Evolutionary conservation across 2,329 filamentous ascomycete species (phyloP).

Genomic region (Cytospora leucostoma): DNA sequence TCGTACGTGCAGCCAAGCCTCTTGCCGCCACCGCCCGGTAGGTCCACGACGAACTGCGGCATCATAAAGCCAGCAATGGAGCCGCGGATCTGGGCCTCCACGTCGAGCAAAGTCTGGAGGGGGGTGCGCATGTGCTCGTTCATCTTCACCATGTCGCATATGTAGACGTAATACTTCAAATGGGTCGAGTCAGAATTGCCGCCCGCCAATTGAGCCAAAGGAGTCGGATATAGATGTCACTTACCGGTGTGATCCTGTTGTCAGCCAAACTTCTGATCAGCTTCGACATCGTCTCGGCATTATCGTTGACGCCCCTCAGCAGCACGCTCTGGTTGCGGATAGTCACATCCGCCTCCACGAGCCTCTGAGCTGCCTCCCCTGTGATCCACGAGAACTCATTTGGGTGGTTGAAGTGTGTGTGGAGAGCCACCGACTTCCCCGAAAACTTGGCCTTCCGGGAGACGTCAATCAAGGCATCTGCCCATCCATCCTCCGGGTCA

Average conservation of each 20-base stretch:
- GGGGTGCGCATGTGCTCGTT: conserved; percentile 65
- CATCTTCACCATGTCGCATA: conserved; percentile 62
- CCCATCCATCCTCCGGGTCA: conserved; percentile 54
- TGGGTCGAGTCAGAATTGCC: neutral
- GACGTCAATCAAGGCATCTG: conserved; percentile 52
- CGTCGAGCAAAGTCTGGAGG: conserved; percentile 56
- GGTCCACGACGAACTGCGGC: conserved; percentile 64
- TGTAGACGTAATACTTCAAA: conserved; percentile 64
- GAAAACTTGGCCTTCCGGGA: conserved; percentile 50
- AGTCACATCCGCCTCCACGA: conserved; percentile 53
- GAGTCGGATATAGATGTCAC: conserved; percentile 28
- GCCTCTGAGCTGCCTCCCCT: conserved; percentile 49
- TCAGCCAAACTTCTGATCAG: conserved; percentile 57
- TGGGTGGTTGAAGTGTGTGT: conserved; percentile 67
- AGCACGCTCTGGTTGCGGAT: conserved; percentile 64
- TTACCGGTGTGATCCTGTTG: conserved; percentile 58
- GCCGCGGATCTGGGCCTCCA: conserved; percentile 60
- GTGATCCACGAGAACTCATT: conserved; percentile 64
- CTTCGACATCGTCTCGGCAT: conserved; percentile 51
- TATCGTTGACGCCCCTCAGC: conserved; percentile 60
- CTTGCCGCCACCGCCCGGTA: conserved; percentile 65
- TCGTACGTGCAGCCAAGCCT: conserved; percentile 55
- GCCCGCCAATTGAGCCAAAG: too few species aligned
- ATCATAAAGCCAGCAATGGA: conserved; percentile 64
- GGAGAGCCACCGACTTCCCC: conserved; percentile 62